Base-by-base conservation (phyloP, 805 yeast species). In the Pichia phayaonensis region DNA sequence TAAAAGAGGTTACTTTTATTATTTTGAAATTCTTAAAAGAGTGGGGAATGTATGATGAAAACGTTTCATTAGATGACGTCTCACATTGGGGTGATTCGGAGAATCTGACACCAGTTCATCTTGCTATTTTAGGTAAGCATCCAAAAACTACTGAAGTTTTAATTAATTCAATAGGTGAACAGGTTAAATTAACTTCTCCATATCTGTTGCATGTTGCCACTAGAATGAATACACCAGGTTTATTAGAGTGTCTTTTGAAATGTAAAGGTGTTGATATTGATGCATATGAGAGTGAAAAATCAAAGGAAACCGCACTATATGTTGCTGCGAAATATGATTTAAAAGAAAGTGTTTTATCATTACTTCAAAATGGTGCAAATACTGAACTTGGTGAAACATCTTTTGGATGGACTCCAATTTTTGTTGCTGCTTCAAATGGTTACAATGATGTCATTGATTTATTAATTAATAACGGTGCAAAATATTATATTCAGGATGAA, bases 381-480 rank as follows among this genome's bases (percentile, higher is more conserved):
- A 68, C 90, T 1, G 96, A 90, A 62, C 70, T 87, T 47, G 79
- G 83, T 0, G 98, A 92, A 60, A 61, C 68, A 6, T 74, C 86
- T 1, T 90, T 87, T 68, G 95, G 95, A 0, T 92, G 98, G 97
- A 88, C 97, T 1, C 97, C 98, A 7, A 72, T 92, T 7, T 89
- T 92, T 63, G 79, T 82, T 47, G 95, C 97, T 13, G 90, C 96
- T 0, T 84, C 90, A 16, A 96, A 90, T 61, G 97, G 97, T 1
- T 79, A 69, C 49, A 61, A 60, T 40, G 77, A 76, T 2, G 73
- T 87, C 41, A 87, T 82, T 7, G 65, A 75, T 42, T 53, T 77
- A 10, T 72, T 92, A 54, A 65, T 83, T 27, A 67, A 69, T 0
- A 61, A 73, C 42, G 81, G 80, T 21, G 85, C 89, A 6, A 69